A percentile compares a stretch with the other conserved stretches of the same genome.
Conservation (phyloP, 2,329 filamentous ascomycete species). For the Calonectria multiphialidica region DNA sequence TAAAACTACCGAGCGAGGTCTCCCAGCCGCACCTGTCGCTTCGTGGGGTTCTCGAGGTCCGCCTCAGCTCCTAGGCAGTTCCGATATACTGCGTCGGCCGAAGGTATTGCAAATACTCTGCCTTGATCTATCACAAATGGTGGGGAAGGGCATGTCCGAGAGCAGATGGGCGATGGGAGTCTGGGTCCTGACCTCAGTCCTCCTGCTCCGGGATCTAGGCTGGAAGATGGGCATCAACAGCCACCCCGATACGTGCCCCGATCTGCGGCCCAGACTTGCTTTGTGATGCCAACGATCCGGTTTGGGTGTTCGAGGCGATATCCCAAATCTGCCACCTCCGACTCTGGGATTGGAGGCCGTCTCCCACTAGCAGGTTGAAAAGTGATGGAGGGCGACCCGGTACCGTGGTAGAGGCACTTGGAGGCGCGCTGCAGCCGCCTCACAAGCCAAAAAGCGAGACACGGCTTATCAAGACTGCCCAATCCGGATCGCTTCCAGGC, state of each 20-base stretch:
- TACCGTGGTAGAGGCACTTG: slow-evolving; percentile 33
- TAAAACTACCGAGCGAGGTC: slow-evolving; percentile 25
- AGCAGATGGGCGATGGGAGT: slow-evolving; percentile 33
- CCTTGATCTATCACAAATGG: slow-evolving; percentile 36
- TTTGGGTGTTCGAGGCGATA: slow-evolving; percentile 13
- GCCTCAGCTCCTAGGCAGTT: slow-evolving; percentile 13
- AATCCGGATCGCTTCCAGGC: slow-evolving; percentile 19
- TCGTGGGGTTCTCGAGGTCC: slow-evolving; percentile 27
- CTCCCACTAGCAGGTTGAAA: slow-evolving; percentile 19
- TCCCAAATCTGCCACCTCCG: slow-evolving; percentile 13
- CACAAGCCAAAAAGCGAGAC: slow-evolving; percentile 19
- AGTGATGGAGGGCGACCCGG: slow-evolving; percentile 32
- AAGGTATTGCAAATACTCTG: slow-evolving; percentile 20
- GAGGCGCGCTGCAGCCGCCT: slow-evolving; percentile 33
- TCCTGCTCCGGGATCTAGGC: slow-evolving; percentile 36
- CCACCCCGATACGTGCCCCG: slow-evolving; percentile 11
- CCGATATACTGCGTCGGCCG: slow-evolving; percentile 15
- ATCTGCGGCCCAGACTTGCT: slow-evolving; percentile 24
- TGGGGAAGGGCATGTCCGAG: slow-evolving; percentile 29
- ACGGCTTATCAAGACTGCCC: slow-evolving; percentile 21
- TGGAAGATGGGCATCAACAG: slow-evolving; percentile 32
- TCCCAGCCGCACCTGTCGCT: slow-evolving; percentile 1
- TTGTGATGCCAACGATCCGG: slow-evolving; percentile 18
- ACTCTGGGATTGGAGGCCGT: slow-evolving; percentile 13
- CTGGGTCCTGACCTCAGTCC: slow-evolving; percentile 26